A percentile compares a stretch with the other conserved stretches of the same genome.
phyloP scores from a whole-genome alignment of 352 stramenopile species.

The Peronospora destructor region DNA sequence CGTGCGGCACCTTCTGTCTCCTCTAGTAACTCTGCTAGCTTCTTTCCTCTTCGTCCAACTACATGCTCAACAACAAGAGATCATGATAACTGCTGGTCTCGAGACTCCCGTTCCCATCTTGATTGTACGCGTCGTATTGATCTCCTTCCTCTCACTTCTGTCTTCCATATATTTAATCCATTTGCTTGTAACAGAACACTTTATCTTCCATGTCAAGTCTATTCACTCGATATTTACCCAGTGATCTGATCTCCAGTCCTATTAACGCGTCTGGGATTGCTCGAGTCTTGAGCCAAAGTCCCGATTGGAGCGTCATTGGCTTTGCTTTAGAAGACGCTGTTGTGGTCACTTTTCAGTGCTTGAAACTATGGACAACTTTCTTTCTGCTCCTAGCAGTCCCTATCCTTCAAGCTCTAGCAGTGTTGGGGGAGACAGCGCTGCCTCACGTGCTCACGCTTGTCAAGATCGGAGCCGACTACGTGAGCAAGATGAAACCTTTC shows the following conservation, averaged over 20 bases:
- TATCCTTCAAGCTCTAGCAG: conserved; percentile 29
- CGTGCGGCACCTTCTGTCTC: conserved; percentile 9
- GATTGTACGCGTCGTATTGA: conserved; percentile 6
- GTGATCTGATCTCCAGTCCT: conserved; percentile 3
- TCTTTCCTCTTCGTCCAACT: conserved; percentile 15
- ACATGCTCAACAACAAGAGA: neutral
- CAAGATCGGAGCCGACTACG: conserved; percentile 32
- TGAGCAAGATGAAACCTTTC: conserved; percentile 53
- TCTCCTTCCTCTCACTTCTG: neutral
- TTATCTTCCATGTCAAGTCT: conserved; percentile 8
- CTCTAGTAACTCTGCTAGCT: conserved; percentile 6
- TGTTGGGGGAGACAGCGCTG: conserved; percentile 50
- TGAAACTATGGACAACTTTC: conserved; percentile 55
- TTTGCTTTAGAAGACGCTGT: conserved; percentile 44
- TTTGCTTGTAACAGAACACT: conserved; percentile 13
- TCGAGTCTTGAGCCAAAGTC: conserved; percentile 39
- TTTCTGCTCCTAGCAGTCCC: conserved; percentile 43
- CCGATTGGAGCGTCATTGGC: conserved; percentile 61
- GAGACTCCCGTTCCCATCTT: conserved; percentile 13
- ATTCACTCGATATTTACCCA: conserved; percentile 16
- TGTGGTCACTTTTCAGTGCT: conserved; percentile 50
- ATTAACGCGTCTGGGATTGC: conserved; percentile 31
- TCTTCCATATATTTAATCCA: neutral
- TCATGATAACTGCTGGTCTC: neutral
- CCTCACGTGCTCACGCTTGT: conserved; percentile 49